phyloP scores from a whole-genome alignment of 805 yeast genomes.

The Metschnikowia borealis region DNA sequence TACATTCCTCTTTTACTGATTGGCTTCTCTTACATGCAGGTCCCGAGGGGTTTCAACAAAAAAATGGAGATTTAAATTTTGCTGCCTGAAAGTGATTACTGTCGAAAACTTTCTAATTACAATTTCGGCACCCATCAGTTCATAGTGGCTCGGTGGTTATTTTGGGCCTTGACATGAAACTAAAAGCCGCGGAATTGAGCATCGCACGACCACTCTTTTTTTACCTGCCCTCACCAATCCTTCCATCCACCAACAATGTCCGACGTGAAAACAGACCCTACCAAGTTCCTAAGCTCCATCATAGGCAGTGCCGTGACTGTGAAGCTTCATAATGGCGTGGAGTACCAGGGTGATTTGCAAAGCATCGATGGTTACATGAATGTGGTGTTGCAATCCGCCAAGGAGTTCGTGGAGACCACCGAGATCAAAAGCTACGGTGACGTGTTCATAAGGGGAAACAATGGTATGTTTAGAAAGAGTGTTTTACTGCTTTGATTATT shows the following conservation, averaged over 20 bases:
- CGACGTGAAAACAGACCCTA: conserved; percentile 49
- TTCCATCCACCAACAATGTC: conserved; percentile 8
- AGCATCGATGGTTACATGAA: conserved; percentile 98
- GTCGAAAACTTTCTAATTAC: no score
- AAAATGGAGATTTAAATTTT: no score
- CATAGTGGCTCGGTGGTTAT: no score
- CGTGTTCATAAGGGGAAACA: conserved; percentile 83
- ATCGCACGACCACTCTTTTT: conserved; percentile 6
- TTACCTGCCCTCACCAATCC: conserved; percentile 1
- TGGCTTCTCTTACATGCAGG: no score
- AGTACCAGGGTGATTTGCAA: conserved; percentile 59
- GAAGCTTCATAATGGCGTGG: conserved; percentile 81
- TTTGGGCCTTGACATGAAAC: no score
- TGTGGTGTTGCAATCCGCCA: conserved; percentile 75
- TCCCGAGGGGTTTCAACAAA: no score
- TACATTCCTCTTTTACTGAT: no score
- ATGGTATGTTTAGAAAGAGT: conserved; percentile 49
- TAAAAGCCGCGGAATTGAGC: neutral
- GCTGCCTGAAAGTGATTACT: no score
- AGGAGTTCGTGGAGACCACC: conserved; percentile 55
- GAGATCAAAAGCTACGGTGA: conserved; percentile 57
- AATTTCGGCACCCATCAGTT: no score
- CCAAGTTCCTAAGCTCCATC: conserved; percentile 74
- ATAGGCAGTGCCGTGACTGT: conserved; percentile 79
- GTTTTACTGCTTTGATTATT: no score